Conservation (phyloP, 225 moss, liverwort and hornwort species). For the Neckera pumila region DNA sequence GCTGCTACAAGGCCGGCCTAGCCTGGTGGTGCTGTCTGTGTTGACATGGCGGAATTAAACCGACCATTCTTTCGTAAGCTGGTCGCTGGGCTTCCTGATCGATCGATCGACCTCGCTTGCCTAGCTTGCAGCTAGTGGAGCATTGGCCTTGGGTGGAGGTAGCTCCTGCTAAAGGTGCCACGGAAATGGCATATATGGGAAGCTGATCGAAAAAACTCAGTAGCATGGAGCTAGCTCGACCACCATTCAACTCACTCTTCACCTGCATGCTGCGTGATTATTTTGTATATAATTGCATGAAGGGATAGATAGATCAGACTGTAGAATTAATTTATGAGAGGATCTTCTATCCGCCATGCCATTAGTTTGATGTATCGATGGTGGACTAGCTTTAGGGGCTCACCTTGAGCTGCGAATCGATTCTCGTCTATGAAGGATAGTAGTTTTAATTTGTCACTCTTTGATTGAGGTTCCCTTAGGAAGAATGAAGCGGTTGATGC, state of each 20-base stretch:
- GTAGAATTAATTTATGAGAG: no score
- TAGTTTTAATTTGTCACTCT: no score
- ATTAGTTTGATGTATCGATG: not conserved
- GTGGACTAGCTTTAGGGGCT: not conserved
- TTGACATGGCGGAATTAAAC: no score
- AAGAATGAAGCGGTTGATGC: not conserved
- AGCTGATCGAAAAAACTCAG: not conserved
- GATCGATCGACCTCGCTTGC: not conserved
- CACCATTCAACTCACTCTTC: not conserved
- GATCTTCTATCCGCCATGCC: not conserved
- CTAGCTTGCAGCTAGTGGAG: not conserved
- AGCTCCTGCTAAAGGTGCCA: not conserved
- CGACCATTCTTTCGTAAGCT: not conserved
- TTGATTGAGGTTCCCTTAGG: not conserved
- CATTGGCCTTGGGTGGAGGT: not conserved
- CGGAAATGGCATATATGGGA: not conserved
- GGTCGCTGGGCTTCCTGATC: not conserved
- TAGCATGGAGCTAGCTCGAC: not conserved
- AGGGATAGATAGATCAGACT: not conserved
- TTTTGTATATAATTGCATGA: not conserved
- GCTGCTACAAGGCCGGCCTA: not conserved
- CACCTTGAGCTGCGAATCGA: not conserved
- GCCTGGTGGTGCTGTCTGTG: no score
- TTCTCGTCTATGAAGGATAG: not conserved
- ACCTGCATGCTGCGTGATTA: no score